A percentile compares a stretch with the other conserved stretches of the same genome.
These are phyloP conservation scores for Komagataella pastoris DNA, from an alignment of 805 yeast genomes.

Conservation along the genomic window DNA sequence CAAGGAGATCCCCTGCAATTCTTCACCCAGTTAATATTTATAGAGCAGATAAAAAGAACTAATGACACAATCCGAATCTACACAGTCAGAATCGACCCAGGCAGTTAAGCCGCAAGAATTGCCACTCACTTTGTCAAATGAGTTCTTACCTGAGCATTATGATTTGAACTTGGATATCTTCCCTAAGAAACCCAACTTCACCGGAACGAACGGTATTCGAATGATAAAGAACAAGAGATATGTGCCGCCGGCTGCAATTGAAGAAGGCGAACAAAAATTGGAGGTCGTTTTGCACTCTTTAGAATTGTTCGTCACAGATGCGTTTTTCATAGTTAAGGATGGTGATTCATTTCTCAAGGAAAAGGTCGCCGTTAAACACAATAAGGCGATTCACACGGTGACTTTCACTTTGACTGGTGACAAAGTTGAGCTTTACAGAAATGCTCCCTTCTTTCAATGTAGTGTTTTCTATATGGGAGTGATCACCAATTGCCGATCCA, in stretches of 20 bases:
- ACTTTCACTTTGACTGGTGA: slow-evolving; percentile 7
- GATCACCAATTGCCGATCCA: slow-evolving; percentile 32
- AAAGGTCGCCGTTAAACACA: slow-evolving; percentile 12
- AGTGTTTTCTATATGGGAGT: slow-evolving; percentile 35
- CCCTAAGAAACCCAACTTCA: slow-evolving; percentile 31
- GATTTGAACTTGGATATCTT: slow-evolving; percentile 20
- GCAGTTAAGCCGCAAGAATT: slow-evolving; percentile 5
- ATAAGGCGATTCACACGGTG: slow-evolving; percentile 26
- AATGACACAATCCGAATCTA: neutral
- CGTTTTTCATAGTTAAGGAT: slow-evolving; percentile 9
- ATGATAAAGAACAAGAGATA: slow-evolving; percentile 13
- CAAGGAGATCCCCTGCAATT: neutral
- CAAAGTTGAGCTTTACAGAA: neutral
- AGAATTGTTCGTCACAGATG: slow-evolving; percentile 25
- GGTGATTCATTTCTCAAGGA: slow-evolving; percentile 11
- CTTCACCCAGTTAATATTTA: neutral
- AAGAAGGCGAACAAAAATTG: slow-evolving; percentile 7
- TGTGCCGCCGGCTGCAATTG: slow-evolving; percentile 1
- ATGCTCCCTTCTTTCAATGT: slow-evolving; percentile 3
- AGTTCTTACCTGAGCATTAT: slow-evolving; percentile 23
- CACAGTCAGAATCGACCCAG: neutral
- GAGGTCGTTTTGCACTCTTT: slow-evolving; percentile 24
- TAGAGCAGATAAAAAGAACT: neutral
- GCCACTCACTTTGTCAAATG: slow-evolving; percentile 13
- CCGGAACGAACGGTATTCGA: slow-evolving; percentile 23